Evolutionary conservation across 768 basidiomycete genomes (phyloP).

Genomic region (Leccinum uliginosum): DNA sequence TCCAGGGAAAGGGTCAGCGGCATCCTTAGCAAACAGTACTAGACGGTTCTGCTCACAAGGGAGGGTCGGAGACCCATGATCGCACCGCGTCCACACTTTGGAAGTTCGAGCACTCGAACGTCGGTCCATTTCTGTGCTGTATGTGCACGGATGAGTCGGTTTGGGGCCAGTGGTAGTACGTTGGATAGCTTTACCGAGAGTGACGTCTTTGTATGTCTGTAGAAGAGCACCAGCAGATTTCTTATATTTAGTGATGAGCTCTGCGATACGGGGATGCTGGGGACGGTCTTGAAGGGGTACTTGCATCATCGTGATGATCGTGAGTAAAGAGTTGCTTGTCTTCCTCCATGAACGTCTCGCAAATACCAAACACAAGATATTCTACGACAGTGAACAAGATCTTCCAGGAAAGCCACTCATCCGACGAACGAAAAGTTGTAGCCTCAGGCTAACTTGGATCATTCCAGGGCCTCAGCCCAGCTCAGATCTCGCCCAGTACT

Average conservation of each 20-base stretch:
- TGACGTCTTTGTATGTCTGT: slow-evolving; percentile 73
- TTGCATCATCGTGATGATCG: slow-evolving; percentile 11
- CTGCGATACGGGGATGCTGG: slow-evolving; percentile 46
- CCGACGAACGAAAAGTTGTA: neutral
- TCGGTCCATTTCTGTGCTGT: slow-evolving; percentile 72
- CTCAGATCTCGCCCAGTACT: slow-evolving; percentile 42
- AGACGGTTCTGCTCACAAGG: slow-evolving; percentile 34
- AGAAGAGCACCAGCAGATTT: slow-evolving; percentile 56
- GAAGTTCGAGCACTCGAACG: slow-evolving; percentile 59
- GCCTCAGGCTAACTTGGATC: slow-evolving; percentile 1
- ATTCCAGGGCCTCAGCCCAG: slow-evolving; percentile 38
- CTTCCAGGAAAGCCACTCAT: slow-evolving; percentile 34
- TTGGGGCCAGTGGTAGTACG: neutral
- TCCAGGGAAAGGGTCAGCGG: neutral
- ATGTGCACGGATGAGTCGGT: neutral
- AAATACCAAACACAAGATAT: slow-evolving; percentile 43
- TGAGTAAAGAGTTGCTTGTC: neutral
- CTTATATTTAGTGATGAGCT: slow-evolving; percentile 58
- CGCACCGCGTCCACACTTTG: slow-evolving; percentile 48
- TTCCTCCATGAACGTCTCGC: slow-evolving; percentile 16
- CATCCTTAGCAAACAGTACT: neutral
- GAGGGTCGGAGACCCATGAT: slow-evolving; percentile 56
- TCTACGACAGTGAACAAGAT: slow-evolving; percentile 44
- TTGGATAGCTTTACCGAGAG: slow-evolving; percentile 42
- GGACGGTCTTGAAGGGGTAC: slow-evolving; percentile 1